Evolutionary conservation across 2,329 filamentous ascomycete genomes (phyloP).

Genomic region (Cryphonectria nitschkei): DNA sequence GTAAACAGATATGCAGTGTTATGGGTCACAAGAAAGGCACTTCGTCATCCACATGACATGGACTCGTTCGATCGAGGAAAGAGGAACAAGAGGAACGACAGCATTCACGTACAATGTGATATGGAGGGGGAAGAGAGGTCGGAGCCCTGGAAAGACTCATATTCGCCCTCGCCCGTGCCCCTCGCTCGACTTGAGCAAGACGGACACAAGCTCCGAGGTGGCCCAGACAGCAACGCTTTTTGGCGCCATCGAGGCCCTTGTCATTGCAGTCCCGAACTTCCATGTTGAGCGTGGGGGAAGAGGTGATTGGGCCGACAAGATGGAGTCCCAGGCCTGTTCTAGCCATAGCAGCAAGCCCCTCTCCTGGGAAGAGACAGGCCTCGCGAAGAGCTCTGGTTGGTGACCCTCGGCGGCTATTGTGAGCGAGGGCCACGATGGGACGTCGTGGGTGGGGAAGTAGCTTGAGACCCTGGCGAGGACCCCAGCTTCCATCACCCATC

Average conservation of each 20-base stretch:
- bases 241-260: slow-evolving; percentile 26
- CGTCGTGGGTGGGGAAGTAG: slow-evolving; percentile 10
- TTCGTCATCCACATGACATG: slow-evolving; percentile 11
- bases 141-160: slow-evolving; percentile 12
- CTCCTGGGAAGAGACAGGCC: neutral
- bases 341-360: neutral
- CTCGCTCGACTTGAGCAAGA: slow-evolving; percentile 7
- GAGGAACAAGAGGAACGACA: slow-evolving; percentile 11
- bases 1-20: slow-evolving; percentile 2
- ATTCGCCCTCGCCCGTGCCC: neutral
- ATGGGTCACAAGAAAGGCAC: neutral
- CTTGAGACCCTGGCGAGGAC: slow-evolving; percentile 14
- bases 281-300: slow-evolving; percentile 8
- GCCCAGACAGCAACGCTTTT: slow-evolving; percentile 10
- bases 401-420: slow-evolving; percentile 24
- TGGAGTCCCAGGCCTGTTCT: slow-evolving; percentile 8
- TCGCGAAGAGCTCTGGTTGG: slow-evolving; percentile 21
- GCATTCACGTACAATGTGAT: slow-evolving; percentile 6
- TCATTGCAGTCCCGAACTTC: slow-evolving; percentile 14
- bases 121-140: too few species aligned
- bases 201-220: slow-evolving; percentile 20
- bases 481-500: slow-evolving; percentile 7
- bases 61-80: neutral
- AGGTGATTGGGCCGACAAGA: slow-evolving; percentile 23
- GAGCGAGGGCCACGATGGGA: slow-evolving; percentile 17